phyloP scores from a whole-genome alignment of 352 stramenopile genomes.

The Phytophthora ohioensis region DNA sequence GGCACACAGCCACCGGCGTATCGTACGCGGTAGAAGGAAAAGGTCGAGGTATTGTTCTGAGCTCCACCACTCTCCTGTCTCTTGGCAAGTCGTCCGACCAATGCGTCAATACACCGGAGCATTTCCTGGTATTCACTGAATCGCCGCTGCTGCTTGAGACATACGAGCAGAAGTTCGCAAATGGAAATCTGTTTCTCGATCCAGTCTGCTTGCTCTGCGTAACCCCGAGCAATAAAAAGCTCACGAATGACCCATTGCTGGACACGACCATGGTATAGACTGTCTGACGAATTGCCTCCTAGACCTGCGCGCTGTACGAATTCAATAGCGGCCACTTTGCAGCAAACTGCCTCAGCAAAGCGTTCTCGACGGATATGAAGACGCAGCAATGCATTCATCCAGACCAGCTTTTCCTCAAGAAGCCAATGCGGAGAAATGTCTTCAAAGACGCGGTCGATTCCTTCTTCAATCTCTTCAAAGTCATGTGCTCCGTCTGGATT shows the following conservation, averaged over 20 bases:
- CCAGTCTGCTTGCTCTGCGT: constrained; percentile 60
- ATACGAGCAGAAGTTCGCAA: constrained; percentile 55
- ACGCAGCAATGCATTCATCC: constrained; percentile 65
- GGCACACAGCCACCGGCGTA: constrained; percentile 66
- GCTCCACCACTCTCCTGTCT: constrained; percentile 24
- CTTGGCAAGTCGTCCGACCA: constrained; percentile 42
- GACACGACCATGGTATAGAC: constrained; percentile 9
- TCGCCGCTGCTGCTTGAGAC: constrained; percentile 42
- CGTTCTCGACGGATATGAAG: constrained; percentile 53
- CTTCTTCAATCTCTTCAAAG: constrained; percentile 78
- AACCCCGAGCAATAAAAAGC: constrained; percentile 46
- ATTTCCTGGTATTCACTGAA: constrained; percentile 63
- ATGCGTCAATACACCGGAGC: constrained; percentile 49
- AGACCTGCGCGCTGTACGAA: constrained; percentile 33
- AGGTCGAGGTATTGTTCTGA: constrained; percentile 26
- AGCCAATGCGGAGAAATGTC: constrained; percentile 70
- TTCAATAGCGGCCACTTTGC: constrained; percentile 59
- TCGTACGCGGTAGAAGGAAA: constrained; percentile 67
- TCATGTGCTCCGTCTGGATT: constrained; percentile 38
- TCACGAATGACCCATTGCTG: constrained; percentile 53
- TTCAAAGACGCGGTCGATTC: constrained; percentile 49
- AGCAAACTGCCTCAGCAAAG: constrained; percentile 70
- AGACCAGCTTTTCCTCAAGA: constrained; percentile 63
- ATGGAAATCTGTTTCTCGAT: constrained; percentile 62
- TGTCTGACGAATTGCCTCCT: constrained; percentile 5